Conservation (phyloP, 1,284 basidiomycete genomes). For the Rhizoctonia solani region DNA sequence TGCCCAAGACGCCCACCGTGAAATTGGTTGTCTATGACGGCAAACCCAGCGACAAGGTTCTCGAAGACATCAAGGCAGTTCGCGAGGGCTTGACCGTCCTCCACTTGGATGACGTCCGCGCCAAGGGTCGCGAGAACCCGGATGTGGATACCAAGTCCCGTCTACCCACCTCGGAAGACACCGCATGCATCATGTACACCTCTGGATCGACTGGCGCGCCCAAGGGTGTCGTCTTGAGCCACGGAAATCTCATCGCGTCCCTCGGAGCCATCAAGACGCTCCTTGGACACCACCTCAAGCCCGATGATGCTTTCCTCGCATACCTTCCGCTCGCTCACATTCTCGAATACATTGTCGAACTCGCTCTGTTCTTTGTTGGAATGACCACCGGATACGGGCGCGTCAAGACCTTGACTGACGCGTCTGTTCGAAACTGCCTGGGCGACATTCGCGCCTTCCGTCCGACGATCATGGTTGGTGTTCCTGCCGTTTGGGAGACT, state of each 20-base stretch:
- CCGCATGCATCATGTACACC: conserved; percentile 97
- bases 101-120: conserved; percentile 71
- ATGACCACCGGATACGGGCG: conserved; percentile 86
- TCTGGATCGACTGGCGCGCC: conserved; percentile 90
- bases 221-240: conserved; percentile 91
- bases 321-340: conserved; percentile 95
- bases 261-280: conserved; percentile 78
- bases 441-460: conserved; percentile 85
- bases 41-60: conserved; percentile 55
- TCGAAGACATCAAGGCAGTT: conserved; percentile 61
- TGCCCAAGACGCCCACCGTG: conserved; percentile 71
- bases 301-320: conserved; percentile 78
- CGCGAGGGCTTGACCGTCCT: conserved; percentile 63
- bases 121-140: conserved; percentile 61
- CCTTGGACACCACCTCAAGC: conserved; percentile 73
- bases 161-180: conserved; percentile 63
- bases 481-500: conserved; percentile 89
- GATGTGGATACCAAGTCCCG: conserved; percentile 58
- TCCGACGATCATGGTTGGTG: conserved; percentile 87
- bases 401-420: conserved; percentile 95
- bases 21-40: conserved; percentile 89
- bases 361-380: conserved; percentile 65
- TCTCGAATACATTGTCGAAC: conserved; percentile 84
- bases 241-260: conserved; percentile 84
- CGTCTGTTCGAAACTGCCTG: conserved; percentile 84